Percentiles rank a stretch among this genome's conserved stretches.
These are phyloP conservation scores for Arctium minus DNA, from an alignment of 129 eudicot genomes.

Conservation along the genomic window DNA sequence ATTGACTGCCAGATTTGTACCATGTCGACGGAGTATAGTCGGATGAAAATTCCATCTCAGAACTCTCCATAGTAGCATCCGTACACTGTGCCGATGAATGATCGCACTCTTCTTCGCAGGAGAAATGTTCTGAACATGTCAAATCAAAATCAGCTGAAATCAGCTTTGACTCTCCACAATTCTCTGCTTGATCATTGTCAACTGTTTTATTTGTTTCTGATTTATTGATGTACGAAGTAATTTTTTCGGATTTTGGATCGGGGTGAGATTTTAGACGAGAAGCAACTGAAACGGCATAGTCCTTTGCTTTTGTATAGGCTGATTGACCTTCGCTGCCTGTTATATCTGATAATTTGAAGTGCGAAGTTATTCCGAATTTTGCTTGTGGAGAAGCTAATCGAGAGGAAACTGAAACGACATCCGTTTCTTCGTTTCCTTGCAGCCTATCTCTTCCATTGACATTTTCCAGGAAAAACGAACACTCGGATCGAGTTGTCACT, in stretches of 20 bases:
- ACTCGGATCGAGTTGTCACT: conserved; percentile 34
- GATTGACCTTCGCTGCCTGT: conserved; percentile 28
- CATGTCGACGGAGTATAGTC: conserved; percentile 61
- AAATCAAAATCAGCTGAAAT: conserved; percentile 44
- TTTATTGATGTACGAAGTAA: conserved; percentile 8
- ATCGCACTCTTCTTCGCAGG: conserved; percentile 33
- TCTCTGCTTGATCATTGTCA: conserved; percentile 26
- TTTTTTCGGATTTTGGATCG: conserved; percentile 21
- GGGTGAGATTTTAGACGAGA: conserved; percentile 29
- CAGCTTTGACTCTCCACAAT: conserved; percentile 36
- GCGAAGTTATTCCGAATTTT: conserved; percentile 9
- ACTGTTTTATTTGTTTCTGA: conserved; percentile 11
- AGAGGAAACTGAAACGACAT: conserved; percentile 39
- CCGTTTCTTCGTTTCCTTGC: conserved; percentile 24
- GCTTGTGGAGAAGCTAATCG: conserved; percentile 15
- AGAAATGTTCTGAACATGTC: conserved; percentile 66
- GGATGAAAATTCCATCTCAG: conserved; percentile 43
- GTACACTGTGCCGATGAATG: conserved; percentile 40
- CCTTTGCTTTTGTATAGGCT: conserved; percentile 11
- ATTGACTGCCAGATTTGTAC: conserved; percentile 81
- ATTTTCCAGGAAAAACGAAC: conserved; percentile 28
- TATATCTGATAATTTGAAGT: conserved; percentile 9
- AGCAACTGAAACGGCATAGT: conserved; percentile 29
- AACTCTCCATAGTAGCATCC: conserved; percentile 37
- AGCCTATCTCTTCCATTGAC: conserved; percentile 18